A percentile compares a stretch with the other conserved stretches of the same genome.
Evolutionary conservation across 305 asterid genomes (phyloP).

Genomic region (Stenogyne calaminthoides): DNA sequence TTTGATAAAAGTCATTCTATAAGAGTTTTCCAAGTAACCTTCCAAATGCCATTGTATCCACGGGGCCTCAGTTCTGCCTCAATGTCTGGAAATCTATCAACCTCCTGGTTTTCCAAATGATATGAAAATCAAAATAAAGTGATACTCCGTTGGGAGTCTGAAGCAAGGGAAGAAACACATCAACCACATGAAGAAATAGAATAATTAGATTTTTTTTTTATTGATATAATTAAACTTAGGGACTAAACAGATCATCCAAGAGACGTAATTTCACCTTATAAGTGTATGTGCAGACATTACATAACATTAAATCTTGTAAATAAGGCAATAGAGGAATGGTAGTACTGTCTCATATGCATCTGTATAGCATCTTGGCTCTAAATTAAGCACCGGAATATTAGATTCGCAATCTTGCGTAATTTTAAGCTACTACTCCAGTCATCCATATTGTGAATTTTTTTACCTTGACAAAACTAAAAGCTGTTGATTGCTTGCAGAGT

Average conservation of each 20-base stretch:
- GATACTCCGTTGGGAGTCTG: constrained; percentile 19
- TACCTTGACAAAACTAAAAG: neutral
- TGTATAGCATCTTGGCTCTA: neutral
- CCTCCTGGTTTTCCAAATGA: constrained; percentile 66
- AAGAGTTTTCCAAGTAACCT: constrained; percentile 51
- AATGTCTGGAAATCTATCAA: constrained; percentile 88
- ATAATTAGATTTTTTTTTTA: neutral
- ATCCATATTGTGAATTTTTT: neutral
- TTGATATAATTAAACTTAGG: constrained; percentile 13
- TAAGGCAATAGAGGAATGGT: neutral
- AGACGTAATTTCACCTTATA: constrained; percentile 8
- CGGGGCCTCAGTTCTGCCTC: constrained; percentile 68
- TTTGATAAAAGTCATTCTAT: neutral
- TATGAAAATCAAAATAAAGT: constrained; percentile 23
- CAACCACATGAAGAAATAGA: neutral
- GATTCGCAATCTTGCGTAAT: neutral
- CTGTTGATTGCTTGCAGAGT: neutral
- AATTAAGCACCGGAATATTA: neutral
- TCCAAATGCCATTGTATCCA: constrained; percentile 95
- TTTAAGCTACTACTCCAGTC: neutral
- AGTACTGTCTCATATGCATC: neutral
- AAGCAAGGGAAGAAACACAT: constrained; percentile 9
- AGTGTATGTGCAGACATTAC: neutral
- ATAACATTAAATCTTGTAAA: neutral
- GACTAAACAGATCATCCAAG: constrained; percentile 2